Conservation (phyloP, 345 rosid genomes). For the Dimocarpus longan region DNA sequence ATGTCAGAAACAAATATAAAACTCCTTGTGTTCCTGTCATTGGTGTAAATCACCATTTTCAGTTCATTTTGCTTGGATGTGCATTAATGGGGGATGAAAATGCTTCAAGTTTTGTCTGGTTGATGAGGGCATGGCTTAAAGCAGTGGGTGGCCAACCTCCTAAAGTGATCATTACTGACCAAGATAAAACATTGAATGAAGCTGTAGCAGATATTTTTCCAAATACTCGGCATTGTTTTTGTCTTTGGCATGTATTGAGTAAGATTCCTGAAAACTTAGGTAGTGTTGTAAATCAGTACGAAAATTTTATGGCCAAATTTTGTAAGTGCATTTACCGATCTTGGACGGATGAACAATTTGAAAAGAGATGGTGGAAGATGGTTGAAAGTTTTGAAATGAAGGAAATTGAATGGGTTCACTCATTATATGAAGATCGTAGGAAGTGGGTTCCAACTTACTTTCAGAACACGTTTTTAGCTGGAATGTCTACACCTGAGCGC, state of each 20-base stretch:
- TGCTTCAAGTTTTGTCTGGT: constrained; percentile 36
- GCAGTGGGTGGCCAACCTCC: constrained; percentile 44
- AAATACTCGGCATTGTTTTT: constrained; percentile 37
- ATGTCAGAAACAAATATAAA: constrained; percentile 34
- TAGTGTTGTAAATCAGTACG: constrained; percentile 19
- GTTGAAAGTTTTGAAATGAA: constrained; percentile 37
- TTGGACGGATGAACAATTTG: constrained; percentile 42
- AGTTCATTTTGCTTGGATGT: constrained; percentile 46
- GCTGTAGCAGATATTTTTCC: constrained; percentile 42
- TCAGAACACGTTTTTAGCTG: constrained; percentile 38
- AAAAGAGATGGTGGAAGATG: constrained; percentile 47
- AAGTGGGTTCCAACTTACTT: constrained; percentile 47
- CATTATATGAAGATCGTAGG: constrained; percentile 39
- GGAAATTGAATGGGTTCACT: constrained; percentile 39
- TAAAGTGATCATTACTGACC: constrained; percentile 40
- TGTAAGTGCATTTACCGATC: constrained; percentile 42
- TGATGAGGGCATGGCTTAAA: constrained; percentile 44
- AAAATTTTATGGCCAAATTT: constrained; percentile 32
- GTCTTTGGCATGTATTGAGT: constrained; percentile 46
- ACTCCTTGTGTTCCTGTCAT: constrained; percentile 42
- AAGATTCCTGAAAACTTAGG: constrained; percentile 34
- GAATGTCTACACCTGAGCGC: constrained; percentile 40
- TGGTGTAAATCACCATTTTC: constrained; percentile 50
- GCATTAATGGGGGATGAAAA: constrained; percentile 41
- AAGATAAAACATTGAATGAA: constrained; percentile 34